phyloP scores from a whole-genome alignment of 1,284 basidiomycete genomes.

The Quambalaria eucalypti region DNA sequence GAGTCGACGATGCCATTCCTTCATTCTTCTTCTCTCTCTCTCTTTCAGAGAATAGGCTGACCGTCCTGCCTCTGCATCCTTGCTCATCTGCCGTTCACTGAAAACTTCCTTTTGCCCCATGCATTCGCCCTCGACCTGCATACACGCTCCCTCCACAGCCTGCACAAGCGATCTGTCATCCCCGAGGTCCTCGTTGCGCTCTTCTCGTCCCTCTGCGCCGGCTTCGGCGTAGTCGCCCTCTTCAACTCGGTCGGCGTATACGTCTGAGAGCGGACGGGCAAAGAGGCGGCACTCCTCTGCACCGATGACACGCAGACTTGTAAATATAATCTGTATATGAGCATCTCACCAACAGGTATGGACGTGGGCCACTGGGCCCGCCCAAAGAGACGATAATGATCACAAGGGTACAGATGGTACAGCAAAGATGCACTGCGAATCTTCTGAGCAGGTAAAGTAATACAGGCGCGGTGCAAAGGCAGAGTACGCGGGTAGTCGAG shows the following conservation, averaged over 20 bases:
- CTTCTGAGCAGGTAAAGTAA: no score
- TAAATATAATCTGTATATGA: no score
- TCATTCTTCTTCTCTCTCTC: background rate
- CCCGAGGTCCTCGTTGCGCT: constrained; percentile 22
- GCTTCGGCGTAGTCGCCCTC: constrained; percentile 34
- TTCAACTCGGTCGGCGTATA: constrained; percentile 43
- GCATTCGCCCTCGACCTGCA: background rate
- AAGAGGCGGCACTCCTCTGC: no score
- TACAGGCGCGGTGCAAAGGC: no score
- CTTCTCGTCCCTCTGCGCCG: constrained; percentile 25
- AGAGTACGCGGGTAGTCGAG: no score
- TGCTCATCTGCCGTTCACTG: background rate
- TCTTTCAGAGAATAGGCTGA: background rate
- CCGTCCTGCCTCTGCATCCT: background rate
- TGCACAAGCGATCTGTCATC: constrained; percentile 17
- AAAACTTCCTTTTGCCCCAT: background rate
- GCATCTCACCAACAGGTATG: no score
- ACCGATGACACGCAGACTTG: no score
- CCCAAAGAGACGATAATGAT: no score
- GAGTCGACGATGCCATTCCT: background rate
- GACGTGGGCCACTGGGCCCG: no score
- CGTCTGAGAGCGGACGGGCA: no score
- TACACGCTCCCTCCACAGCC: constrained; percentile 7
- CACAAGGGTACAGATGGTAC: no score
- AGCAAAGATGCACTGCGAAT: no score